phyloP scores from a whole-genome alignment of 1,139 yeast genomes.

The Yamadazyma buinensis region DNA sequence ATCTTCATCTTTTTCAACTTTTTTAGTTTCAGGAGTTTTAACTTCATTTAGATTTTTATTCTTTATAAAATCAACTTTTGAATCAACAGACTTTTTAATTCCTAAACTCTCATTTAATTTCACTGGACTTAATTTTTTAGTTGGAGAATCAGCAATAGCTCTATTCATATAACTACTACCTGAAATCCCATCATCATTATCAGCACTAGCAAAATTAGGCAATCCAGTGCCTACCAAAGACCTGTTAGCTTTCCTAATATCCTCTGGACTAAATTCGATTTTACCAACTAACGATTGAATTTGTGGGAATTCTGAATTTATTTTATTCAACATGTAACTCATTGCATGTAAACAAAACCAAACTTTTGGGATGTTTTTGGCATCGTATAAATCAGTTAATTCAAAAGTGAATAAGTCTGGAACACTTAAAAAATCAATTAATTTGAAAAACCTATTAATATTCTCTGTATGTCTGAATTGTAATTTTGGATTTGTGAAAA shows the following conservation, averaged over 20 bases:
- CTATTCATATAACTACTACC: conserved; percentile 23
- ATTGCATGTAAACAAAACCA: conserved; percentile 91
- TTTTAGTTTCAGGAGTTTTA: conserved; percentile 3
- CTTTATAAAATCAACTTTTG: neutral
- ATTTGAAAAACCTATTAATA: conserved; percentile 76
- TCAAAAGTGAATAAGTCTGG: conserved; percentile 90
- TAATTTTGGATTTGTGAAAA: conserved; percentile 43
- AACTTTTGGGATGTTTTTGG: conserved; percentile 89
- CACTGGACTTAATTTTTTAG: conserved; percentile 4
- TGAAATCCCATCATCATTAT: conserved; percentile 19
- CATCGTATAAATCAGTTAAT: conserved; percentile 87
- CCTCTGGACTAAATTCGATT: conserved; percentile 61
- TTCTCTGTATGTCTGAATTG: conserved; percentile 93
- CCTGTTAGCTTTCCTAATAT: conserved; percentile 64
- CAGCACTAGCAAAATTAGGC: conserved; percentile 59
- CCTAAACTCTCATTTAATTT: neutral
- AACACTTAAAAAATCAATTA: conserved; percentile 66
- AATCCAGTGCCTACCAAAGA: conserved; percentile 59
- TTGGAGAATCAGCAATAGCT: conserved; percentile 14
- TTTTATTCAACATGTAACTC: conserved; percentile 59
- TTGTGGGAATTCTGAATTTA: conserved; percentile 53
- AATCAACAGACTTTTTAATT: too few relatives aligned
- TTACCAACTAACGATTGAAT: conserved; percentile 64
- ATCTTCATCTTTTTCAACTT: neutral
- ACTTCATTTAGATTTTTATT: neutral